A percentile compares a stretch with the other conserved stretches of the same genome.
phyloP scores from a whole-genome alignment of 805 yeast species.

The Lipomyces anomalus region DNA sequence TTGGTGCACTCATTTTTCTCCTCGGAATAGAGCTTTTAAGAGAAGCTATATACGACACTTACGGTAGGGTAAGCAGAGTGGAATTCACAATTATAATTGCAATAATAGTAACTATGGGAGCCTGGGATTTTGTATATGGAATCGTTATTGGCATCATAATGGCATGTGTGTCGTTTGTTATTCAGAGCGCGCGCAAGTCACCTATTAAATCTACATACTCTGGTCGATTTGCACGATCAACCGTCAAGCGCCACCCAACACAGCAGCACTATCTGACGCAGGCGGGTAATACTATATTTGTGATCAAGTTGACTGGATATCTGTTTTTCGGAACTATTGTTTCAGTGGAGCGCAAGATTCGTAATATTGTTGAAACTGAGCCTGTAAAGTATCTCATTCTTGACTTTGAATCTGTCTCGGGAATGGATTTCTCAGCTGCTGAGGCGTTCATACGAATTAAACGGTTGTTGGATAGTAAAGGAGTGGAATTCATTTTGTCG shows the following conservation, averaged over 20 bases:
- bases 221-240: constrained; percentile 84
- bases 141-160: constrained; percentile 82
- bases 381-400: constrained; percentile 70
- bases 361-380: constrained; percentile 51
- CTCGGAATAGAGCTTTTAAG: constrained; percentile 84
- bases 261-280: constrained; percentile 78
- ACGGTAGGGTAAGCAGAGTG: constrained; percentile 63
- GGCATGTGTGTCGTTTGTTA: constrained; percentile 93
- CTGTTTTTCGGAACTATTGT: constrained; percentile 94
- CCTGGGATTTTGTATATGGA: constrained; percentile 90
- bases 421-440: constrained; percentile 89
- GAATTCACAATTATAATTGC: constrained; percentile 81
- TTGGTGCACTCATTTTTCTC: constrained; percentile 83
- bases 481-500: constrained; percentile 67
- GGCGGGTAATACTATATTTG: constrained; percentile 86
- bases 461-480: constrained; percentile 63
- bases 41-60: constrained; percentile 82
- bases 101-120: constrained; percentile 93
- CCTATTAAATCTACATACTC: constrained; percentile 77
- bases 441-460: constrained; percentile 88
- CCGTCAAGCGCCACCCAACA: constrained; percentile 83
- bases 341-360: constrained; percentile 72
- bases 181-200: constrained; percentile 79
- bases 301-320: constrained; percentile 80
- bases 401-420: constrained; percentile 74